Evolutionary conservation across 2,329 filamentous ascomycete species (phyloP).

Genomic region (Paraconiothyrium brasiliense): DNA sequence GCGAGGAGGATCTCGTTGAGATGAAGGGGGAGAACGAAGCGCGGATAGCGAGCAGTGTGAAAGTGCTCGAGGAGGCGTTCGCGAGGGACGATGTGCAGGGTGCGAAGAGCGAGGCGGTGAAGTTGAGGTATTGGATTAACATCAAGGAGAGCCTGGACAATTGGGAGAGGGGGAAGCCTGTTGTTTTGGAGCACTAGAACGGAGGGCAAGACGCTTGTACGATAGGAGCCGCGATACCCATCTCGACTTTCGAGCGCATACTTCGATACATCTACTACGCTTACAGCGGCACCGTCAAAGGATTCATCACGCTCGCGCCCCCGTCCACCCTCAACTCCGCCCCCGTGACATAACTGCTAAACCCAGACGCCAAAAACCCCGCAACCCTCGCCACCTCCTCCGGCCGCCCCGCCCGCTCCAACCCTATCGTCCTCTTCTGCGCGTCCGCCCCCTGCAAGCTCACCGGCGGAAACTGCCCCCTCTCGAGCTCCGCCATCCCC

Average conservation of each 20-base stretch:
- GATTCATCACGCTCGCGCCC: conserved; percentile 59
- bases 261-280: not conserved
- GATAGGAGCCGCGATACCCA: not conserved
- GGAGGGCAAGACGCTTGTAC: not conserved
- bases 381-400: conserved; percentile 69
- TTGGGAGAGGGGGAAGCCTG: conserved; percentile 82
- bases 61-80: conserved; percentile 71
- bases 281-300: conserved; percentile 49
- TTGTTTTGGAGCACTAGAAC: conserved; percentile 63
- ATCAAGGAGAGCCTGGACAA: conserved; percentile 80
- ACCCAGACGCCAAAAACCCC: conserved; percentile 70
- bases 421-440: conserved; percentile 63
- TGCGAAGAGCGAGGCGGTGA: conserved; percentile 77
- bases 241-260: not conserved
- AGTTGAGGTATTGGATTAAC: conserved; percentile 89
- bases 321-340: conserved; percentile 71
- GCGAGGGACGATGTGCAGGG: conserved; percentile 68
- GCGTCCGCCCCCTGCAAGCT: conserved; percentile 60
- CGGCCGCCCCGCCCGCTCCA: conserved; percentile 66
- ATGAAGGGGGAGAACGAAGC: conserved; percentile 73
- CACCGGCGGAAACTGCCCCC: conserved; percentile 64
- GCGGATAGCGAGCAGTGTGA: conserved; percentile 72
- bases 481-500: conserved; percentile 54
- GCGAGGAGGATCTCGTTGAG: conserved; percentile 69
- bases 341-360: conserved; percentile 70